Base-by-base conservation (phyloP, 2,329 filamentous ascomycete genomes). In the Tolypocladium ophioglossoides region DNA sequence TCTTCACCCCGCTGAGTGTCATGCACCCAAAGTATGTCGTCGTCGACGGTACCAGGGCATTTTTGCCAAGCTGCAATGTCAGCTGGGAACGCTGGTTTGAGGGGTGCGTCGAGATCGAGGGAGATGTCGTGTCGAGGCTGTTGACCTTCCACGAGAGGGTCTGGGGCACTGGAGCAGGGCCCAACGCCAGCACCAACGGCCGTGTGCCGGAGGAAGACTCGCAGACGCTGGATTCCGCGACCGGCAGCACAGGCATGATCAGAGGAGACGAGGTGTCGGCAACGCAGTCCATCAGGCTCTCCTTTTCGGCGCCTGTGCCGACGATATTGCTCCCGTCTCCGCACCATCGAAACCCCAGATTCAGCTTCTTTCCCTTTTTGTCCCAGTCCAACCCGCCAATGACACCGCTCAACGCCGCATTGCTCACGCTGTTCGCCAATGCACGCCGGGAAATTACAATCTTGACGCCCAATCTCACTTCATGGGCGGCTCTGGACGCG, bases 51-150 rank as follows among this genome's bases (percentile, higher is more conserved):
- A 67, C 73, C 35, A 75, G 71, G 2, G 86, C 86, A 0, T 85
- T 86, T 62, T 68, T 94, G 11, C 89, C 89, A 0, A 90, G 86
- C 61, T 91, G 87, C 68, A 95, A 95, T 61, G 82, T 95, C 5
- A 91, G 86, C 63, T 94, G 87, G 87, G 89, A 94, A 68, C 70
- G 82, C n/a, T 95, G 89, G 89, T 85, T 92, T 30, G 89, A 95
- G 66, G 87, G 85, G 0, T 89, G 85, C 54, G 72, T 92, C 4
- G 81, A 83, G 53, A 69, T 92, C 12, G 74, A 75, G 8, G 88
- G 87, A 0, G 73, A 76, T 0, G 74, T 86, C 0, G 81, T 90
- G 0, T 61, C 67, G 4, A 73, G 78, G n/a, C 78, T 94, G 40
- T 59, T 87, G 44, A 66, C 72, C 2, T 92, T 92, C 63, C 90